Conservation (phyloP, 495 filamentous ascomycete genomes). For the Corynascus novoguineensis region DNA sequence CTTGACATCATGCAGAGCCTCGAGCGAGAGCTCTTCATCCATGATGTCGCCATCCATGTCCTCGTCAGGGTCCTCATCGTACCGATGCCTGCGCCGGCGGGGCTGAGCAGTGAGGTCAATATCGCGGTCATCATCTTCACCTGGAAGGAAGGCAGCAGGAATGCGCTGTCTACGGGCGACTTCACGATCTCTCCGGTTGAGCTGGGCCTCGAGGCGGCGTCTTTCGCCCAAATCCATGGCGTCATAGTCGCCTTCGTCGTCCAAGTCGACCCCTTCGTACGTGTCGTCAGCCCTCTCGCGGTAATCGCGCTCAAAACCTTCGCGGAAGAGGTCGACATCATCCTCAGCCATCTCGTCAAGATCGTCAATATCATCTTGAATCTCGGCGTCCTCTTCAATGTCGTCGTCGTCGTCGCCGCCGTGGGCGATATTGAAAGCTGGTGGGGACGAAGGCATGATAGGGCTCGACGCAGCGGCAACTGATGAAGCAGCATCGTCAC, state of each 20-base stretch:
- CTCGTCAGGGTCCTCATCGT: slow-evolving; percentile 90
- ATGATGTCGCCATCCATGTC: slow-evolving; percentile 88
- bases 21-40: slow-evolving; percentile 88
- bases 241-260: slow-evolving; percentile 60
- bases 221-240: slow-evolving; percentile 75
- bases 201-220: slow-evolving; percentile 73
- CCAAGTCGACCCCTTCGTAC: slow-evolving; percentile 45
- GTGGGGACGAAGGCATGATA: slow-evolving; percentile 45
- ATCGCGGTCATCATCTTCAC: slow-evolving; percentile 82
- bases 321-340: slow-evolving; percentile 88
- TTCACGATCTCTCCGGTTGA: slow-evolving; percentile 79
- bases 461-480: slow-evolving; percentile 56
- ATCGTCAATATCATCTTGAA: slow-evolving; percentile 82
- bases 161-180: slow-evolving; percentile 67
- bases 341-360: slow-evolving; percentile 95
- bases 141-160: slow-evolving; percentile 78
- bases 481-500: slow-evolving; percentile 62
- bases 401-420: slow-evolving; percentile 67
- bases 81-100: slow-evolving; percentile 72
- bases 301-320: slow-evolving; percentile 87
- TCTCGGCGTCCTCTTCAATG: slow-evolving; percentile 37
- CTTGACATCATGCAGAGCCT: slow-evolving; percentile 90
- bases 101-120: slow-evolving; percentile 78
- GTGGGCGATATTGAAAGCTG: slow-evolving; percentile 49
- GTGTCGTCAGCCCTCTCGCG: slow-evolving; percentile 47